Conservation (phyloP, 257 asterid species). For the Nicotiana undulata region DNA sequence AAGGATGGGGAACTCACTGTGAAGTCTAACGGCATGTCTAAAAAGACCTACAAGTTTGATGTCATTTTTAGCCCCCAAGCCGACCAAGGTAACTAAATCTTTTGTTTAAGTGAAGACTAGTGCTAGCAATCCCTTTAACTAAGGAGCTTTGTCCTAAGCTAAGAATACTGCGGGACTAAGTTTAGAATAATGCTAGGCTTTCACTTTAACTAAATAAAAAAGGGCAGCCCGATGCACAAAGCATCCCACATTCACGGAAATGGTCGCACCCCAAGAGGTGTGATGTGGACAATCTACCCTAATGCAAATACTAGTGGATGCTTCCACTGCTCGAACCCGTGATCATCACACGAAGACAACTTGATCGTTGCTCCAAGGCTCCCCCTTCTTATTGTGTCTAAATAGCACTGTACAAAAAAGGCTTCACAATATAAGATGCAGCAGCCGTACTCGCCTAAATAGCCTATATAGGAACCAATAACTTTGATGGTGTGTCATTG, state of each 20-base stretch:
- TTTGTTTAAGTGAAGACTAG: background rate
- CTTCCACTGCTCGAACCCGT: too few species aligned
- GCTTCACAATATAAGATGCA: background rate
- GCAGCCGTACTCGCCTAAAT: background rate
- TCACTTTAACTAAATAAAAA: background rate
- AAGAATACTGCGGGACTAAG: background rate
- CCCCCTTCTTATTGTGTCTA: background rate
- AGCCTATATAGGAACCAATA: background rate
- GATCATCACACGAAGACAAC: too few species aligned
- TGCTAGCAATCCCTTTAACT: background rate
- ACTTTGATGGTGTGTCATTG: background rate
- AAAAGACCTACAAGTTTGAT: constrained; percentile 70
- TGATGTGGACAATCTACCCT: too few species aligned
- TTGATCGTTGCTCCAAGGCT: too few species aligned
- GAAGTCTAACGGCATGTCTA: constrained; percentile 57
- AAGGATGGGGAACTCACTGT: constrained; percentile 78
- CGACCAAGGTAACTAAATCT: constrained; percentile 48
- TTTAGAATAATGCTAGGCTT: background rate
- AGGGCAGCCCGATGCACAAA: too few species aligned
- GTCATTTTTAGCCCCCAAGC: constrained; percentile 79
- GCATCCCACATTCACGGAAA: too few species aligned
- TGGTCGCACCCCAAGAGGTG: too few species aligned
- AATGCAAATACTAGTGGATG: too few species aligned
- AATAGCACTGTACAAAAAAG: background rate
- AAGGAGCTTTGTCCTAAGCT: background rate